Evolutionary conservation across 2,329 filamentous ascomycete species (phyloP), one percentile per base, ranked within the genome.

Genomic region (Aspergillus flavus): DNA sequence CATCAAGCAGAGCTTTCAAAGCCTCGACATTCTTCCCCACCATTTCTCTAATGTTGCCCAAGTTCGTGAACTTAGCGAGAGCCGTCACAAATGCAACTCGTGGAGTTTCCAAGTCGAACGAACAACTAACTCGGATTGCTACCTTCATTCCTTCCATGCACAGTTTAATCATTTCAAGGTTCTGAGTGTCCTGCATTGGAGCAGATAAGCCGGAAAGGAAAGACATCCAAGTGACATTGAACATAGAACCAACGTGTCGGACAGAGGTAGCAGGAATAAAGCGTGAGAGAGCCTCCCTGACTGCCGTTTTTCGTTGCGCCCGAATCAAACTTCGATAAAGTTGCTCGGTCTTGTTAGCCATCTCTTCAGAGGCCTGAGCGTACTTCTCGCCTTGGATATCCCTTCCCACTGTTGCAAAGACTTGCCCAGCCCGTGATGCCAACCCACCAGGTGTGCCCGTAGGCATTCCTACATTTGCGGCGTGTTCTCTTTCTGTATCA

Each of bases 151-250:
- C 95, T 73, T 99, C 94, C 72, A 99, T 90, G 72, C 95, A 99
- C 7, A 97, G 80, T 74, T 90, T 93, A 76, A 97, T 94, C 19
- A 95, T 92, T 69, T 97, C 93, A 5, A 97, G 83, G 72, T 97
- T 97, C 69, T 96, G 92, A 0, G 92, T 91, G 74, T 97, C 94
- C 71, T 98, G 95, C 76, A 95, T 94, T 69, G 96, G 92, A 57
- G 92, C 94, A 1, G 94, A 97, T 30, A 99, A 85, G 0, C 94
- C 94, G 6, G 94, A 98, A 73, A 99, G 91, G 78, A 97, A 96
- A 11, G 94, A 97, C 94, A 98, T 99, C 95, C 95, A 99, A 0
- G 93, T 96, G 28, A 97, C 93, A 72, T 97, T 94, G 74, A 99
- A 98, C 95, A 99, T 99, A 0, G 95, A 93, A 0, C 95, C 95